These are phyloP conservation scores for Tolypocladium cylindrosporum DNA, from an alignment of 2,329 filamentous ascomycete species.

Conservation along the genomic window DNA sequence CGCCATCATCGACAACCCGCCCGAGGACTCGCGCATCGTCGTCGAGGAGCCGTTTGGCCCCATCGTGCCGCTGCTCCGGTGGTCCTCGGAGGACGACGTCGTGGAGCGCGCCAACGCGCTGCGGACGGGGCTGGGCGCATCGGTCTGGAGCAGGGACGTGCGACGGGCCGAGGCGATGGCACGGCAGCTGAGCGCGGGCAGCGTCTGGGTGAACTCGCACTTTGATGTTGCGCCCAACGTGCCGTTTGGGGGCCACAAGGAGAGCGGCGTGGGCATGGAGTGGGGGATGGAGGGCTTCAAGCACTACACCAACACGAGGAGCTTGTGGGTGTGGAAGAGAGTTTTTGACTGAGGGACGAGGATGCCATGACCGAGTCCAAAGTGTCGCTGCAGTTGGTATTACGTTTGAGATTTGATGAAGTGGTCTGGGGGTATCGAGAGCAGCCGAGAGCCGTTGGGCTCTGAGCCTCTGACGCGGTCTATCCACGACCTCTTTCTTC, in stretches of 20 bases:
- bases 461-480: too few relatives aligned
- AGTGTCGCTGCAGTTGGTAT: too few relatives aligned
- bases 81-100: conserved; percentile 51
- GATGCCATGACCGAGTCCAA: neutral
- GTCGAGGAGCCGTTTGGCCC: conserved; percentile 45
- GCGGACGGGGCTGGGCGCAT: conserved; percentile 43
- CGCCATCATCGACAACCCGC: conserved; percentile 10
- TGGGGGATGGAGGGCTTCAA: conserved; percentile 28
- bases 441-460: too few relatives aligned
- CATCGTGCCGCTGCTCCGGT: conserved; percentile 52
- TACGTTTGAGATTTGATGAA: too few relatives aligned
- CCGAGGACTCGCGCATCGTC: conserved; percentile 38
- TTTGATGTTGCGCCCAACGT: conserved; percentile 25
- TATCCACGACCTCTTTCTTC: too few relatives aligned
- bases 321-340: conserved; percentile 15
- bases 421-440: too few relatives aligned
- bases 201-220: conserved; percentile 49
- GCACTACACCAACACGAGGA: conserved; percentile 19
- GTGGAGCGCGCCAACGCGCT: conserved; percentile 43
- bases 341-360: conserved; percentile 6
- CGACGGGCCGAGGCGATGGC: conserved; percentile 41
- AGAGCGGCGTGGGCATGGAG: conserved; percentile 39
- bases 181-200: conserved; percentile 43
- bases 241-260: conserved; percentile 40
- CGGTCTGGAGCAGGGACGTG: conserved; percentile 46